These are phyloP conservation scores for Triticum timopheevii DNA, from an alignment of 176 grass and related monocot genomes.

Conservation along the genomic window DNA sequence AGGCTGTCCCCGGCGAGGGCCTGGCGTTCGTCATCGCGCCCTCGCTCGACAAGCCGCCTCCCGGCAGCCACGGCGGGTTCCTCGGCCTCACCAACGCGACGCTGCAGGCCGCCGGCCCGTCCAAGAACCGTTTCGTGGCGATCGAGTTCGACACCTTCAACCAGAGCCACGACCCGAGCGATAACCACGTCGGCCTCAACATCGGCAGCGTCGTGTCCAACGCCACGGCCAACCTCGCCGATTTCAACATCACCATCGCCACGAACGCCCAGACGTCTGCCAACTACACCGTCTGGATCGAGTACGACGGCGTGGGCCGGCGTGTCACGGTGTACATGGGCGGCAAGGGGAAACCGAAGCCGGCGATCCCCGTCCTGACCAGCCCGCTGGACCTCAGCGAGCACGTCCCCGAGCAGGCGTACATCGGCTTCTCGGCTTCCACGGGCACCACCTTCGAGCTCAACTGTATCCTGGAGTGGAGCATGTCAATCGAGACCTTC, in stretches of 20 bases:
- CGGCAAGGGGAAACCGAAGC: not conserved
- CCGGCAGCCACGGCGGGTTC: constrained; percentile 39
- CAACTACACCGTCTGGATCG: constrained; percentile 60
- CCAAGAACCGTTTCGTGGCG: constrained; percentile 36
- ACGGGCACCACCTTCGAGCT: constrained; percentile 52
- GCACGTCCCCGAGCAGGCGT: constrained; percentile 28
- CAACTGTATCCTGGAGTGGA: constrained; percentile 73
- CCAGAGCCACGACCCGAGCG: constrained; percentile 39
- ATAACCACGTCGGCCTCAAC: constrained; percentile 72
- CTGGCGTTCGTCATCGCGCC: constrained; percentile 47
- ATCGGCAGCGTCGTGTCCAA: constrained; percentile 52
- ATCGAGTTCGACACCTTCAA: constrained; percentile 65
- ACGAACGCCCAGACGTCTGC: not conserved
- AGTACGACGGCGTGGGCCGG: constrained; percentile 46
- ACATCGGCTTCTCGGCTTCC: constrained; percentile 62
- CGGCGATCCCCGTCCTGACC: not conserved
- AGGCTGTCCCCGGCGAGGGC: constrained; percentile 28
- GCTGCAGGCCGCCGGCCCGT: not conserved
- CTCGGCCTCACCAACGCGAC: constrained; percentile 63
- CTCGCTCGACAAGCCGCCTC: not conserved
- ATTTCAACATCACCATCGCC: constrained; percentile 46
- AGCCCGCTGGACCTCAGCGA: constrained; percentile 46
- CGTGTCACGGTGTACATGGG: constrained; percentile 39
- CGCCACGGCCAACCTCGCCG: constrained; percentile 19
- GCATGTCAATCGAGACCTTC: constrained; percentile 42